Conservation (phyloP, 2,329 filamentous ascomycete genomes). For the Cercospora sojina region DNA sequence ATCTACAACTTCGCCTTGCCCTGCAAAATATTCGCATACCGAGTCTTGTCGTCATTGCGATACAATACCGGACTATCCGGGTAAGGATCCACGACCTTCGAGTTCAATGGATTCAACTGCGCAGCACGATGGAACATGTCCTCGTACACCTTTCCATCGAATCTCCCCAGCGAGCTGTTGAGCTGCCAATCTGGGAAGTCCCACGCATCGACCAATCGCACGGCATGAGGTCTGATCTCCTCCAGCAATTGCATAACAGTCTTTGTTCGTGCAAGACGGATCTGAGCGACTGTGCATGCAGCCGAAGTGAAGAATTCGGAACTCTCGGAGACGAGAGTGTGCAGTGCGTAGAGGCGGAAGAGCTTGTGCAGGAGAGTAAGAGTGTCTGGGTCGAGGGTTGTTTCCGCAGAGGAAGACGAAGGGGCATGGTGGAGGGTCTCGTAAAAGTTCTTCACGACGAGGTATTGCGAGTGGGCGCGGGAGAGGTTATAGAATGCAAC, state of each 20-base stretch:
- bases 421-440: conserved; percentile 56
- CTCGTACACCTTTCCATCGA: conserved; percentile 74
- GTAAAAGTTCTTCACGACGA: conserved; percentile 79
- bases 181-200: conserved; percentile 76
- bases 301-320: conserved; percentile 70
- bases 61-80: conserved; percentile 62
- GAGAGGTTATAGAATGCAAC: conserved; percentile 76
- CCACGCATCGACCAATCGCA: conserved; percentile 71
- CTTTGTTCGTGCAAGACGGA: conserved; percentile 65
- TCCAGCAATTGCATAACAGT: conserved; percentile 68
- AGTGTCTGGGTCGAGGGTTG: conserved; percentile 59
- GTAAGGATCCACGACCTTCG: conserved; percentile 70
- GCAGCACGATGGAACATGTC: conserved; percentile 72
- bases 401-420: conserved; percentile 42
- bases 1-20: conserved; percentile 13
- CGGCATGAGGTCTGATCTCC: conserved; percentile 70
- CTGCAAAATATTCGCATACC: conserved; percentile 42
- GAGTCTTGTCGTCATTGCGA: conserved; percentile 54
- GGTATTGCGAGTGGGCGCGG: conserved; percentile 73
- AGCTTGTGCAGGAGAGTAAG: conserved; percentile 62
- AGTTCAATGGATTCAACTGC: conserved; percentile 71
- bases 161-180: conserved; percentile 67
- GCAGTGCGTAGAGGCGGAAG: conserved; percentile 64
- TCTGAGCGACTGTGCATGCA: conserved; percentile 70
- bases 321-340: conserved; percentile 67